A percentile compares a stretch with the other conserved stretches of the same genome.
phyloP scores from a whole-genome alignment of 768 basidiomycete species.

The Naganishia randhawae region DNA sequence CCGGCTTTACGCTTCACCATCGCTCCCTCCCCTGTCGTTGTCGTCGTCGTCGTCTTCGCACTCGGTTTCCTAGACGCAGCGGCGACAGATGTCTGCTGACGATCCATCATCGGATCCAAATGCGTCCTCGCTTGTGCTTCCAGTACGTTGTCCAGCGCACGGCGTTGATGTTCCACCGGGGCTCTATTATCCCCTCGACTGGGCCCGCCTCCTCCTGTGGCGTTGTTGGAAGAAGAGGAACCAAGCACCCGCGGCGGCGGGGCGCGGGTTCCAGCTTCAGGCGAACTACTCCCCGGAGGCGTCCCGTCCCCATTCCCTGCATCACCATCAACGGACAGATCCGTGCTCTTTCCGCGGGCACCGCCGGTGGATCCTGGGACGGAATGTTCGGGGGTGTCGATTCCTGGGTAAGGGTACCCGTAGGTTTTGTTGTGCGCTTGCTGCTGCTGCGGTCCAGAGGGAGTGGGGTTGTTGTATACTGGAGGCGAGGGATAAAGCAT shows the following conservation, averaged over 20 bases:
- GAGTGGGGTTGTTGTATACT: background rate
- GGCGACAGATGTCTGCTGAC: background rate
- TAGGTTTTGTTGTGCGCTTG: background rate
- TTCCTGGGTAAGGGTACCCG: slow-evolving; percentile 18
- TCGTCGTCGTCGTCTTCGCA: background rate
- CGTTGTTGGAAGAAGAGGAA: background rate
- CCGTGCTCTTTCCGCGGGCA: too few species aligned
- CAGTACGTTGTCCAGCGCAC: background rate
- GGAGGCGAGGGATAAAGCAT: background rate
- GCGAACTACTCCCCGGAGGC: too few species aligned
- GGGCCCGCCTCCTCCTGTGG: background rate
- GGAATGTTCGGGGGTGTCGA: slow-evolving; percentile 25
- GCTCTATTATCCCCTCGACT: background rate
- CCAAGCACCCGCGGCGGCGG: too few species aligned
- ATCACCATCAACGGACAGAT: too few species aligned
- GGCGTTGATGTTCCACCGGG: slow-evolving; percentile 2
- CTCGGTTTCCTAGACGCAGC: background rate
- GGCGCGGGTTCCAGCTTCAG: too few species aligned
- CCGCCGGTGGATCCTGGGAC: slow-evolving; percentile 7
- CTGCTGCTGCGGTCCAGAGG: slow-evolving; percentile 9
- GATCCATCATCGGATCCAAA: background rate
- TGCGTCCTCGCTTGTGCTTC: background rate
- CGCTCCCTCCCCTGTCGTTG: background rate
- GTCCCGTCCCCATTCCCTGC: background rate
- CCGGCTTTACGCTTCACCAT: slow-evolving; percentile 23